Evolutionary conservation across 805 yeast genomes (phyloP).

Genomic region (Starmera dryadoides): DNA sequence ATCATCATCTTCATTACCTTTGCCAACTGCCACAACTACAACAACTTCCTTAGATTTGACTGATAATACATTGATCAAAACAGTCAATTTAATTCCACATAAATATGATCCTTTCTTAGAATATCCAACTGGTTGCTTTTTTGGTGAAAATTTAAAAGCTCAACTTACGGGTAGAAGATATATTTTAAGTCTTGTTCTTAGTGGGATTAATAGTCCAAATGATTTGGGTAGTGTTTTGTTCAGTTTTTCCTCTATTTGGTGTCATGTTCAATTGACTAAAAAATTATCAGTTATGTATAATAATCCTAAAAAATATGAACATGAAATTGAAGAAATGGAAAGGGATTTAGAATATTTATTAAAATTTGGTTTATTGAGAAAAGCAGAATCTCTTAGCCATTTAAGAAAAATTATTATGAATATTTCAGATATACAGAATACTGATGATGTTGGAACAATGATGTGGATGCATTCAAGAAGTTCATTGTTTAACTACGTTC

Average conservation of each 20-base stretch:
- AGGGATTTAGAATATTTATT: not conserved
- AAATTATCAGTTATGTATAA: constrained; percentile 2
- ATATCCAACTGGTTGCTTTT: constrained; percentile 9
- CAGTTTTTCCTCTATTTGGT: constrained; percentile 10
- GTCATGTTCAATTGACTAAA: constrained; percentile 10
- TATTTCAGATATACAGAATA: not conserved
- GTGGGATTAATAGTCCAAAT: constrained; percentile 4
- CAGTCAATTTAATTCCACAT: constrained; percentile 8
- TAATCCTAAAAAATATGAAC: constrained; percentile 1
- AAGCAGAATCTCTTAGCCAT: constrained; percentile 4
- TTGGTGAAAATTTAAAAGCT: constrained; percentile 5
- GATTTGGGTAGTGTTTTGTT: constrained; percentile 5
- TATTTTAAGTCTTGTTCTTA: constrained; percentile 5
- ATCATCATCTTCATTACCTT: too few species aligned
- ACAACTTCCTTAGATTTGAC: too few species aligned
- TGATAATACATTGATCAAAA: too few species aligned
- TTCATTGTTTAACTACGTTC: constrained; percentile 5
- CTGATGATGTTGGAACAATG: not conserved
- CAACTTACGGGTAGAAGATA: constrained; percentile 5
- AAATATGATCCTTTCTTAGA: not conserved
- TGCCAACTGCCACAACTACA: not conserved
- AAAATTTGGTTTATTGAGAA: constrained; percentile 1
- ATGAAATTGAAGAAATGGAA: constrained; percentile 1
- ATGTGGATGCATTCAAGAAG: not conserved
- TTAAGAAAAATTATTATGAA: constrained; percentile 6